Percentiles rank a stretch among this genome's conserved stretches.
phyloP scores from a whole-genome alignment of 768 basidiomycete species.

The Lentinula sp. region DNA sequence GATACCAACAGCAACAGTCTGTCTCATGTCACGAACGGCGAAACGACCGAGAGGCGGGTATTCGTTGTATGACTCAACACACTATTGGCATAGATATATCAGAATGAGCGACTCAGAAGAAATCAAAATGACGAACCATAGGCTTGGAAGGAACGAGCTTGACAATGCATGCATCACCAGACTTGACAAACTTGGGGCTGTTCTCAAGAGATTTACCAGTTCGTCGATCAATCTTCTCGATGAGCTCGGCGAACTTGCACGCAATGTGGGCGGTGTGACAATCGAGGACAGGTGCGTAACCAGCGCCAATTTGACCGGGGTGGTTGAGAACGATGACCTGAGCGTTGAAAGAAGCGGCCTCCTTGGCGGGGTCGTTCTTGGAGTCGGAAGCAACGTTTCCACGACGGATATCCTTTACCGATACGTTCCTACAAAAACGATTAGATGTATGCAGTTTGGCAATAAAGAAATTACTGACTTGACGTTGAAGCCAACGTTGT shows the following conservation, averaged over 20 bases:
- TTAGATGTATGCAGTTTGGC: background rate
- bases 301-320: slow-evolving; percentile 99
- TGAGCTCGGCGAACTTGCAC: slow-evolving; percentile 97
- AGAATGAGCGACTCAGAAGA: slow-evolving; percentile 13
- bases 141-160: slow-evolving; percentile 96
- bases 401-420: slow-evolving; percentile 99
- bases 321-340: slow-evolving; percentile 99
- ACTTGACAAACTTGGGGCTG: slow-evolving; percentile 96
- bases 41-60: slow-evolving; percentile 99
- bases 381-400: slow-evolving; percentile 99
- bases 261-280: slow-evolving; percentile 99
- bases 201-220: slow-evolving; percentile 90
- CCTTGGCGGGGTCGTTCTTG: slow-evolving; percentile 99
- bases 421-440: slow-evolving; percentile 74
- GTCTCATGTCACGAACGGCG: slow-evolving; percentile 99
- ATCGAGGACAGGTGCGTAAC: slow-evolving; percentile 98
- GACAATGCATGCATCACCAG: slow-evolving; percentile 98
- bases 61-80: slow-evolving; percentile 89
- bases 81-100: slow-evolving; percentile 21
- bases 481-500: slow-evolving; percentile 99
- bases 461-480: slow-evolving; percentile 46
- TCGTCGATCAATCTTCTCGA: slow-evolving; percentile 99
- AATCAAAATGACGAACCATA: slow-evolving; percentile 42
- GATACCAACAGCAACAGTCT: slow-evolving; percentile 98
- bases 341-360: slow-evolving; percentile 98